Conservation (phyloP, 768 basidiomycete genomes). For the Hydnomerulius pinastri region DNA sequence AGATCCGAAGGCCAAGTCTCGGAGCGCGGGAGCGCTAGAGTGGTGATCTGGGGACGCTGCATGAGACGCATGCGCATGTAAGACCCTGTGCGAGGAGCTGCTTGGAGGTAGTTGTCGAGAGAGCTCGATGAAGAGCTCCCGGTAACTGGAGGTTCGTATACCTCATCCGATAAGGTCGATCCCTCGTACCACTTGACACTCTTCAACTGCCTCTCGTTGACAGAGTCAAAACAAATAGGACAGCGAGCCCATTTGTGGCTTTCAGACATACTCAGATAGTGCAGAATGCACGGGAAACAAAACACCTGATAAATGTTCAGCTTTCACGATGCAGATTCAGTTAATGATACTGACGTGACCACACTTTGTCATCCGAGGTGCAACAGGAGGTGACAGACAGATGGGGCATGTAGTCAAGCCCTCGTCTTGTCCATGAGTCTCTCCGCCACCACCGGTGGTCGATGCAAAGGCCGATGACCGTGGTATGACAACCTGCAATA, state of each 20-base stretch:
- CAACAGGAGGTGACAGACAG: constrained; percentile 87
- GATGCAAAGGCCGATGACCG: constrained; percentile 75
- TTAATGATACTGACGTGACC: constrained; percentile 77
- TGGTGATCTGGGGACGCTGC: constrained; percentile 92
- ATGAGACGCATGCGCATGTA: constrained; percentile 84
- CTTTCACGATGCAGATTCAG: neutral
- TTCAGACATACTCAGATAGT: constrained; percentile 83
- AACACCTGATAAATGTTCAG: constrained; percentile 64
- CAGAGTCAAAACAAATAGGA: constrained; percentile 94
- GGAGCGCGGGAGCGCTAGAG: constrained; percentile 90
- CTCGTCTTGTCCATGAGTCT: constrained; percentile 47
- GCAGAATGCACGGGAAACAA: constrained; percentile 93
- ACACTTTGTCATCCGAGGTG: constrained; percentile 94
- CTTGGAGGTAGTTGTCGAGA: constrained; percentile 35
- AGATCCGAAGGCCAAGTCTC: constrained; percentile 93
- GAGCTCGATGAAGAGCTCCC: constrained; percentile 50
- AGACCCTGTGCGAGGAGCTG: constrained; percentile 54
- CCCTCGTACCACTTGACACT: constrained; percentile 88
- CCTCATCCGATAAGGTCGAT: constrained; percentile 34
- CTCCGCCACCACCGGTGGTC: constrained; percentile 48
- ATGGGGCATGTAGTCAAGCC: constrained; percentile 87
- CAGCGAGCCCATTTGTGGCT: constrained; percentile 87
- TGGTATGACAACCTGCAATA: constrained; percentile 92
- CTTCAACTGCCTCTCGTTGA: constrained; percentile 89
- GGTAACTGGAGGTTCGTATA: constrained; percentile 19